Evolutionary conservation across 352 stramenopile species (phyloP).

Genomic region (Pythium plurisporium): DNA sequence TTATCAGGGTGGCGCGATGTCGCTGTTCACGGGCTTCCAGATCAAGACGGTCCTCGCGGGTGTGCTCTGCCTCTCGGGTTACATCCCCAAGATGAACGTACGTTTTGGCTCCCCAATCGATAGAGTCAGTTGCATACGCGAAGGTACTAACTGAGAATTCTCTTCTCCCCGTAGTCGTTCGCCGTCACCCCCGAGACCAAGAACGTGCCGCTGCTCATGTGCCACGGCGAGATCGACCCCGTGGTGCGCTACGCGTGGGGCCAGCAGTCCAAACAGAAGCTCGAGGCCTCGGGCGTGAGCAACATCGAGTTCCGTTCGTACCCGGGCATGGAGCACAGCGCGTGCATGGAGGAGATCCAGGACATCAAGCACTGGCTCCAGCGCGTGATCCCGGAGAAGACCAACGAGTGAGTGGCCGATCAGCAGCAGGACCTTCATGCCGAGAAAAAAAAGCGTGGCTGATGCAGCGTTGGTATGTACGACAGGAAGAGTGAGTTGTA

Average conservation of each 20-base stretch:
- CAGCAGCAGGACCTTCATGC: too few species aligned
- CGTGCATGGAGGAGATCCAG: slow-evolving; percentile 62
- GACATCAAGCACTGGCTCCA: slow-evolving; percentile 61
- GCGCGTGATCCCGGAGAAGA: slow-evolving; percentile 23
- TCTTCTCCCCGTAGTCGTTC: slow-evolving; percentile 35
- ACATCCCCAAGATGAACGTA: slow-evolving; percentile 47
- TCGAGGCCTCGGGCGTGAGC: slow-evolving; percentile 45
- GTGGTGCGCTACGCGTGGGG: slow-evolving; percentile 65
- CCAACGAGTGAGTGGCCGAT: neutral
- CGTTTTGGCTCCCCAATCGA: neutral
- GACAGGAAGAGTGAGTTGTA: slow-evolving; percentile 8
- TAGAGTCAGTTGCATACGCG: too few species aligned
- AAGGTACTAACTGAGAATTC: neutral
- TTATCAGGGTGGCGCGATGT: slow-evolving; percentile 83
- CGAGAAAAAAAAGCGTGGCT: too few species aligned
- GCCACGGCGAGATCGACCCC: slow-evolving; percentile 62
- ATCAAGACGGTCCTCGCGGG: slow-evolving; percentile 54
- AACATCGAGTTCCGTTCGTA: slow-evolving; percentile 67
- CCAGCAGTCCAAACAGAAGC: slow-evolving; percentile 51
- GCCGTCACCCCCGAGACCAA: slow-evolving; percentile 40
- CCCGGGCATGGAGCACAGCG: slow-evolving; percentile 54
- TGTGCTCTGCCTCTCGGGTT: slow-evolving; percentile 66
- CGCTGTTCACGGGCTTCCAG: slow-evolving; percentile 80
- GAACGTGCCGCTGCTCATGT: slow-evolving; percentile 73
- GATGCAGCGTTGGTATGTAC: too few species aligned